A percentile compares a stretch with the other conserved stretches of the same genome.
Evolutionary conservation across 768 basidiomycete species (phyloP).

Genomic region (Tephrocybe sp.): DNA sequence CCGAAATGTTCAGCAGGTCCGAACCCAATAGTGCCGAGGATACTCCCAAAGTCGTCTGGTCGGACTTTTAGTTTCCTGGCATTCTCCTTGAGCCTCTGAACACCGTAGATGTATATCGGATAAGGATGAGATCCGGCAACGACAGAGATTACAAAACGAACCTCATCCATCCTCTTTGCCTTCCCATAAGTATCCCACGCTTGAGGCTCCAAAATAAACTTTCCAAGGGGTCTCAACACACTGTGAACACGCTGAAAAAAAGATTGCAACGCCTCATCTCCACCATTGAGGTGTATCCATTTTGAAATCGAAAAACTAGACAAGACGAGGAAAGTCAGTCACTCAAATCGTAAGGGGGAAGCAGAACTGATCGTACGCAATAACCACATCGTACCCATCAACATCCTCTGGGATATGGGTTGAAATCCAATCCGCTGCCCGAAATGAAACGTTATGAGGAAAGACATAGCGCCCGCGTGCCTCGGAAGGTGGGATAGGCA

Average conservation of each 20-base stretch:
- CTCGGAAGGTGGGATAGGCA: constrained; percentile 58
- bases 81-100: constrained; percentile 56
- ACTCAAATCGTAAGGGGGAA: background rate
- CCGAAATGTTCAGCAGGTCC: constrained; percentile 44
- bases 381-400: constrained; percentile 69
- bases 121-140: background rate
- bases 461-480: constrained; percentile 41
- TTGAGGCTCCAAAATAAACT: constrained; percentile 81
- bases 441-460: constrained; percentile 78
- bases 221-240: constrained; percentile 60
- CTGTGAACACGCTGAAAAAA: constrained; percentile 67
- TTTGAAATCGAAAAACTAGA: constrained; percentile 81
- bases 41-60: constrained; percentile 56
- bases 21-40: constrained; percentile 67
- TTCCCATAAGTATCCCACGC: constrained; percentile 83
- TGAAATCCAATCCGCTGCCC: constrained; percentile 71
- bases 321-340: background rate
- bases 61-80: constrained; percentile 53
- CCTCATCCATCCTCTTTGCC: constrained; percentile 66
- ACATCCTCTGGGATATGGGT: constrained; percentile 52
- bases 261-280: constrained; percentile 64
- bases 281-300: constrained; percentile 87
- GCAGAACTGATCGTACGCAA: constrained; percentile 56
- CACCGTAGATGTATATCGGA: background rate
- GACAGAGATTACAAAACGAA: constrained; percentile 18